phyloP scores from a whole-genome alignment of 1,284 basidiomycete species.

The Puccinia horiana region DNA sequence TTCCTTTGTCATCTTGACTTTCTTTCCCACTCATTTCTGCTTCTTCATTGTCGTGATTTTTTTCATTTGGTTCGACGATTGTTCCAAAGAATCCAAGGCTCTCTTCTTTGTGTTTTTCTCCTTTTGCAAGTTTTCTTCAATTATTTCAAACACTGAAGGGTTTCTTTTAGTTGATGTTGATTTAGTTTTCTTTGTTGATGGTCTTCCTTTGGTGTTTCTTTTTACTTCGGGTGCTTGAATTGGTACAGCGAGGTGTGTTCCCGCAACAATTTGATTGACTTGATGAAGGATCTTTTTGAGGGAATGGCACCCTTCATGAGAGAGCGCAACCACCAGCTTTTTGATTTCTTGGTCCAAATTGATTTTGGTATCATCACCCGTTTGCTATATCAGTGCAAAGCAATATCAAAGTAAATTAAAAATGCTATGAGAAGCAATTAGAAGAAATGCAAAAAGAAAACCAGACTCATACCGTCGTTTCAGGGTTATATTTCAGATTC shows the following conservation, averaged over 20 bases:
- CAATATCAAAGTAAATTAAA: too few relatives aligned
- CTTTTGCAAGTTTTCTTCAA: too few relatives aligned
- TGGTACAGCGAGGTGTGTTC: neutral
- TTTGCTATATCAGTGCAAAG: neutral
- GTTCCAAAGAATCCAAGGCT: too few relatives aligned
- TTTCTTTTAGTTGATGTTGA: neutral
- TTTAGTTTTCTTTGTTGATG: neutral
- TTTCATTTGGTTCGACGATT: too few relatives aligned
- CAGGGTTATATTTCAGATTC: neutral
- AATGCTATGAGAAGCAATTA: neutral
- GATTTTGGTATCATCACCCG: neutral
- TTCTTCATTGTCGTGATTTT: too few relatives aligned
- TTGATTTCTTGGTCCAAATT: neutral
- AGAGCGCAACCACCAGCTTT: neutral
- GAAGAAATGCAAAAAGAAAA: too few relatives aligned
- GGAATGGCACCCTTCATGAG: neutral
- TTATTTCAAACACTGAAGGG: neutral
- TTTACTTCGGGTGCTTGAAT: neutral
- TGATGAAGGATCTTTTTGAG: neutral
- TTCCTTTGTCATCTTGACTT: too few relatives aligned
- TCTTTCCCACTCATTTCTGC: too few relatives aligned
- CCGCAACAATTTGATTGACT: neutral
- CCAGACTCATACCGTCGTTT: neutral
- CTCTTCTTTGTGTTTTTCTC: too few relatives aligned
- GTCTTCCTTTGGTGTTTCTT: neutral